A percentile compares a stretch with the other conserved stretches of the same genome.
These are phyloP conservation scores for Thalassiosira livingstoniorum DNA, from an alignment of 352 stramenopile genomes.

Conservation along the genomic window DNA sequence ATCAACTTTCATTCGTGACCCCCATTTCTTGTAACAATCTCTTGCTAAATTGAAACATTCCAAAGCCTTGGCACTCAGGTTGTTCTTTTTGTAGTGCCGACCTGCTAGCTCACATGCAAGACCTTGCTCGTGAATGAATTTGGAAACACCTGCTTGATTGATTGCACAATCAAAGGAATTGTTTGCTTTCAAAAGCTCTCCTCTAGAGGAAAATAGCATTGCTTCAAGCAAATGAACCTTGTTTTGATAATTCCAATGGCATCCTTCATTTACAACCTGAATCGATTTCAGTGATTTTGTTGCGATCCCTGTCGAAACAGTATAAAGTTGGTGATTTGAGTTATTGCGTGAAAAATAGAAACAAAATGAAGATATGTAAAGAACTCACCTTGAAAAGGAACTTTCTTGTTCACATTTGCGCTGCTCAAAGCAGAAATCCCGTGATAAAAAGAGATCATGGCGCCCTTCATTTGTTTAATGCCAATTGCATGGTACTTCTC, in stretches of 20 bases:
- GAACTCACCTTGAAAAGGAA: too few relatives aligned
- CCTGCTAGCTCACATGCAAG: constrained; percentile 57
- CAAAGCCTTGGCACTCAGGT: constrained; percentile 23
- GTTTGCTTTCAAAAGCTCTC: constrained; percentile 40
- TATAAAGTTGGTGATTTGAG: too few relatives aligned
- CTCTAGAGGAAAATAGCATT: constrained; percentile 22
- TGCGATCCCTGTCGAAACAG: not conserved
- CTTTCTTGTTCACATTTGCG: too few relatives aligned
- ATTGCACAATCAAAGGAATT: constrained; percentile 42
- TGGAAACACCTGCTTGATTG: constrained; percentile 22
- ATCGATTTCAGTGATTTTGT: not conserved
- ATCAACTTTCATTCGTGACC: constrained; percentile 36
- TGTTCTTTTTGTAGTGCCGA: constrained; percentile 41
- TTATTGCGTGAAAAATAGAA: too few relatives aligned
- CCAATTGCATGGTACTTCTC: too few relatives aligned
- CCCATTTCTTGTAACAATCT: constrained; percentile 52
- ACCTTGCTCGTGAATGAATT: constrained; percentile 62
- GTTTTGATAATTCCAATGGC: constrained; percentile 51
- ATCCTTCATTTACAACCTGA: constrained; percentile 12
- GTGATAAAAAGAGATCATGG: too few relatives aligned
- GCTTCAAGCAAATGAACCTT: constrained; percentile 51
- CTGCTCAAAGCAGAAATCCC: too few relatives aligned
- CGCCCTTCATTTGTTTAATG: too few relatives aligned
- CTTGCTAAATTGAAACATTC: constrained; percentile 33
- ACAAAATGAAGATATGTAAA: too few relatives aligned